phyloP scores from a whole-genome alignment of 306 rosid genomes.

The Alnus glutinosa region DNA sequence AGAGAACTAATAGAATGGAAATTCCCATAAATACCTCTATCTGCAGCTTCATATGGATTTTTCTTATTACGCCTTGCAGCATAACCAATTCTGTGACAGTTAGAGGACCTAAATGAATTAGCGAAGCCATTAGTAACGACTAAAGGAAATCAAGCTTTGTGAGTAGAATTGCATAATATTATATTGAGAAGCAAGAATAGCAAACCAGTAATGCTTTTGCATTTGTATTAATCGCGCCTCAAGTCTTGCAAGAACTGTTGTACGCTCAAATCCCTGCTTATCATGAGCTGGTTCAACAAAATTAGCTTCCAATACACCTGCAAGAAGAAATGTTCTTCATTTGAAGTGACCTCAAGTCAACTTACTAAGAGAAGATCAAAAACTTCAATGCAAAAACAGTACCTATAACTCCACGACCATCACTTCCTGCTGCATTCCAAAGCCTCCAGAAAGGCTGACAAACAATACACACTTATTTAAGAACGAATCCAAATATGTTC shows the following conservation, averaged over 20 bases:
- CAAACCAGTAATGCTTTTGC: slow-evolving; percentile 92
- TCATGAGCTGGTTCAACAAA: slow-evolving; percentile 99
- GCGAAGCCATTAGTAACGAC: slow-evolving; percentile 14
- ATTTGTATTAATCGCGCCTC: slow-evolving; percentile 67
- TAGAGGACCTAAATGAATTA: slow-evolving; percentile 49
- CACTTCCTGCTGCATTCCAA: slow-evolving; percentile 98
- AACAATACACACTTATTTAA: slow-evolving; percentile 33
- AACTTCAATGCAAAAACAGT: slow-evolving; percentile 24
- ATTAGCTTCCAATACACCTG: slow-evolving; percentile 97
- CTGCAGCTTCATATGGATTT: slow-evolving; percentile 21
- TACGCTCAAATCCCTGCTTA: slow-evolving; percentile 99
- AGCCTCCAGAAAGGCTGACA: slow-evolving; percentile 98
- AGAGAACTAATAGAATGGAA: slow-evolving; percentile 20
- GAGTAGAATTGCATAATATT: slow-evolving; percentile 3
- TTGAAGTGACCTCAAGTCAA: slow-evolving; percentile 16
- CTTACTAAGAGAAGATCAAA: slow-evolving; percentile 7
- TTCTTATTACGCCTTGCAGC: slow-evolving; percentile 48
- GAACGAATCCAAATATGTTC: slow-evolving; percentile 9
- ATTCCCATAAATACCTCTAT: slow-evolving; percentile 49
- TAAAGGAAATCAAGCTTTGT: not conserved
- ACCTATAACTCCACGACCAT: slow-evolving; percentile 99
- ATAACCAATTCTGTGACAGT: slow-evolving; percentile 83
- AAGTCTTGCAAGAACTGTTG: slow-evolving; percentile 79
- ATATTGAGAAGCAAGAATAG: slow-evolving; percentile 21
- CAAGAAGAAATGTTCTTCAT: slow-evolving; percentile 27